Percentiles rank a stretch among this genome's conserved stretches.
phyloP scores from a whole-genome alignment of 73 alveolate species.

The Halteria grandinella region DNA sequence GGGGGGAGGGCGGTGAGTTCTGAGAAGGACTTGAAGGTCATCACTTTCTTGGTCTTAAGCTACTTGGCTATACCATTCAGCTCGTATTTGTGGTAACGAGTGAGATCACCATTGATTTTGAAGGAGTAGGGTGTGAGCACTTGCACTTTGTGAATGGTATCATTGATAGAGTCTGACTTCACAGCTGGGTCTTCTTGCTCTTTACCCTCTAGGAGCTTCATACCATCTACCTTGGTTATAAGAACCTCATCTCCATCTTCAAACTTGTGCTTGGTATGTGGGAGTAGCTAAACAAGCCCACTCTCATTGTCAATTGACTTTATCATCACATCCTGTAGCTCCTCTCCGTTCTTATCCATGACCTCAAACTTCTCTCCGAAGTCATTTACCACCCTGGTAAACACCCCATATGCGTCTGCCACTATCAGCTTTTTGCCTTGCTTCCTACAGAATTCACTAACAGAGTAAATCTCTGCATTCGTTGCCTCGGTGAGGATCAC shows the following conservation, averaged over 20 bases:
- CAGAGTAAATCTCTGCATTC: slow-evolving; percentile 1
- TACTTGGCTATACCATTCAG: slow-evolving; percentile 75
- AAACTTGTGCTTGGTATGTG: slow-evolving; percentile 54
- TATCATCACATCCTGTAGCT: slow-evolving; percentile 77
- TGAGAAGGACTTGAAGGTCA: slow-evolving; percentile 63
- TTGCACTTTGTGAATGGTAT: slow-evolving; percentile 69
- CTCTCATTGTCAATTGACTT: slow-evolving; percentile 59
- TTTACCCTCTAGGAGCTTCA: slow-evolving; percentile 51
- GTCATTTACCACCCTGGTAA: slow-evolving; percentile 87
- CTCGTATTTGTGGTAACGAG: slow-evolving; percentile 55
- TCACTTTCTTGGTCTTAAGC: slow-evolving; percentile 54
- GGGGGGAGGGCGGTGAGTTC: slow-evolving; percentile 6
- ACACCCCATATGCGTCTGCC: slow-evolving; percentile 88
- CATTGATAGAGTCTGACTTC: slow-evolving; percentile 61
- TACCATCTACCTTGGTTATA: slow-evolving; percentile 61
- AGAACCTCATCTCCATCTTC: slow-evolving; percentile 81
- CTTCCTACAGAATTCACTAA: slow-evolving; percentile 86
- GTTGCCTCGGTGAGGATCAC: slow-evolving; percentile 70
- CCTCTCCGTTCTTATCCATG: slow-evolving; percentile 93
- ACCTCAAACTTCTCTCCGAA: slow-evolving; percentile 90
- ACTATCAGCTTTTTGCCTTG: slow-evolving; percentile 77
- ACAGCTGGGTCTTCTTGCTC: slow-evolving; percentile 30
- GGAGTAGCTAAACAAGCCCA: slow-evolving; percentile 70
- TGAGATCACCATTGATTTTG: slow-evolving; percentile 79
- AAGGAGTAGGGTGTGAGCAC: slow-evolving; percentile 68